Conservation (phyloP, 2,329 filamentous ascomycete species). For the Calonectria multiphialidica region DNA sequence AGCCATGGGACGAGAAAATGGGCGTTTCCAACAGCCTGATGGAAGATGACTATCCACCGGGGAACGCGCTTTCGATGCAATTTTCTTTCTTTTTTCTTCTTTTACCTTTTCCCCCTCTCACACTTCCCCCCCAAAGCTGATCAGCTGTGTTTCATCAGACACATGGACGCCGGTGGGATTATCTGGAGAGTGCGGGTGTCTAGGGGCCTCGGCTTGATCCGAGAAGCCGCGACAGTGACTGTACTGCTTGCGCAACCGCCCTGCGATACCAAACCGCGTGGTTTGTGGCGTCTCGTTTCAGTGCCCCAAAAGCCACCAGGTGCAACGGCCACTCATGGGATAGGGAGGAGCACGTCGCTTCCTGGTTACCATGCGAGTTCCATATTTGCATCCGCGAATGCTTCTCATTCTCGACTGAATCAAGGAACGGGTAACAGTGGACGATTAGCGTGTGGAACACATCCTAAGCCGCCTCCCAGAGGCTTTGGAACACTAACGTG, state of each 20-base stretch:
- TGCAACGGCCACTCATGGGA: neutral
- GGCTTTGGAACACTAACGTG: neutral
- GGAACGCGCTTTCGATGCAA: neutral
- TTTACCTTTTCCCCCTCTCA: too few species aligned
- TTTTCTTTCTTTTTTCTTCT: neutral
- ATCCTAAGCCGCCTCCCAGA: neutral
- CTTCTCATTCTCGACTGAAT: neutral
- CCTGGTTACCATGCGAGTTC: neutral
- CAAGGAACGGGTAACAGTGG: neutral
- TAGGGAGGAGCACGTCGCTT: neutral
- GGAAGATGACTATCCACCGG: neutral
- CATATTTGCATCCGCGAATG: neutral
- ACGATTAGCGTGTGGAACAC: neutral
- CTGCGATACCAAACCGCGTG: slow-evolving; percentile 25
- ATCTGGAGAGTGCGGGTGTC: neutral
- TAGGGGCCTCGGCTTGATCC: slow-evolving; percentile 20
- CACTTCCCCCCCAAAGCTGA: neutral
- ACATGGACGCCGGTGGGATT: neutral
- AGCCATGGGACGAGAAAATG: neutral
- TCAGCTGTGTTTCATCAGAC: neutral
- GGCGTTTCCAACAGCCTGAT: neutral
- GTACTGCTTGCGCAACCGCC: slow-evolving; percentile 18
- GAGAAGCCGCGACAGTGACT: slow-evolving; percentile 25
- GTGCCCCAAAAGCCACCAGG: neutral
- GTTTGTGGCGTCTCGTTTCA: slow-evolving; percentile 20